A percentile compares a stretch with the other conserved stretches of the same genome.
phyloP scores from a whole-genome alignment of 257 asterid genomes.

The Gardenia jasminoides region DNA sequence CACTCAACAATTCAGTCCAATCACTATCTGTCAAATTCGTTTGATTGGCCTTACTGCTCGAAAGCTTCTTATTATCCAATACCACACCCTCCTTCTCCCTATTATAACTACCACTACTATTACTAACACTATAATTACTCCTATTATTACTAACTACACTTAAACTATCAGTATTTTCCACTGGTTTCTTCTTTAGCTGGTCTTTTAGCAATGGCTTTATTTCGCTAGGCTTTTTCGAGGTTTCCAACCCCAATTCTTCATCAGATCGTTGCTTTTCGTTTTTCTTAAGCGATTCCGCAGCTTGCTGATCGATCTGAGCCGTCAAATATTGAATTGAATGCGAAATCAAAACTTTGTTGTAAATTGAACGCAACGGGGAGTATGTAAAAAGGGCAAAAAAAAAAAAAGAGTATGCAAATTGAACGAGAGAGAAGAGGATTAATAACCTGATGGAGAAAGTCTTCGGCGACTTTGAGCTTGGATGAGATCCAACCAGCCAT shows the following conservation, averaged over 20 bases:
- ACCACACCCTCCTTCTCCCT: conserved; percentile 39
- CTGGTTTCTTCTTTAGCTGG: conserved; percentile 71
- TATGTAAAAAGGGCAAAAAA: neutral
- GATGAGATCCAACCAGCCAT: conserved; percentile 99
- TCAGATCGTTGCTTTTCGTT: conserved; percentile 56
- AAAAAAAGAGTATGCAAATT: neutral
- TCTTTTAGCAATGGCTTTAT: conserved; percentile 65
- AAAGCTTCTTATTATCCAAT: conserved; percentile 34
- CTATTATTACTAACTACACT: conserved; percentile 24
- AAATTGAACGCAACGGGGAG: neutral
- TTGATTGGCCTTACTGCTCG: conserved; percentile 11
- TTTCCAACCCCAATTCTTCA: conserved; percentile 46
- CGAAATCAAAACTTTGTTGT: neutral
- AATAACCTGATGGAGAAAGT: conserved; percentile 83
- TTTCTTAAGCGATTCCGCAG: conserved; percentile 88
- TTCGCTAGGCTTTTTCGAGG: conserved; percentile 40
- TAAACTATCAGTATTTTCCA: conserved; percentile 34
- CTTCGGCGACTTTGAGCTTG: conserved; percentile 96
- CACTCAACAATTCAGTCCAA: conserved; percentile 90
- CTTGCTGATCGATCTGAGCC: conserved; percentile 93
- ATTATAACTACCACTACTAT: conserved; percentile 11
- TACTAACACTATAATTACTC: conserved; percentile 34
- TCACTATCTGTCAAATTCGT: conserved; percentile 65
- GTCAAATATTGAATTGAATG: conserved; percentile 22
- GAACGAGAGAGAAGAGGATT: conserved; percentile 10